Conservation (phyloP, 2,329 filamentous ascomycete species). For the Beauveria australis region DNA sequence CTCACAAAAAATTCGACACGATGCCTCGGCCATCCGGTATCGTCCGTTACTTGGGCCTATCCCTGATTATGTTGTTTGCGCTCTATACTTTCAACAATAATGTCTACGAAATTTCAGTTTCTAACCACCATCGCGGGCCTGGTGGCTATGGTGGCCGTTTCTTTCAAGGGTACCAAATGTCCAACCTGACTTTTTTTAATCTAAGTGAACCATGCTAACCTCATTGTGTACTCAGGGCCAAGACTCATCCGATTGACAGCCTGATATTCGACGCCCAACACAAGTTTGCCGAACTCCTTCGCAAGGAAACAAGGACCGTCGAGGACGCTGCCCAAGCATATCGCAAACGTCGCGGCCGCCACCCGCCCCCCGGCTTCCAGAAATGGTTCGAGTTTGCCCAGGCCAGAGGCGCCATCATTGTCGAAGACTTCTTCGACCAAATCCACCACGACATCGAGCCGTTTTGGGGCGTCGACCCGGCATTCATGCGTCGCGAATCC, state of each 20-base stretch:
- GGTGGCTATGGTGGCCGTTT: slow-evolving; percentile 6
- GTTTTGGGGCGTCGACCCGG: slow-evolving; percentile 46
- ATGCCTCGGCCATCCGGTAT: slow-evolving; percentile 33
- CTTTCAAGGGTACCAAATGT: background rate
- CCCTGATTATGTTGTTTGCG: slow-evolving; percentile 25
- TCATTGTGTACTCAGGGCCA: background rate
- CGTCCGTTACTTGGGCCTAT: slow-evolving; percentile 32
- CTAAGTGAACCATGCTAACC: background rate
- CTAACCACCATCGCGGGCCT: background rate
- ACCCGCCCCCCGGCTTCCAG: slow-evolving; percentile 56
- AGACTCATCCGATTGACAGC: slow-evolving; percentile 42
- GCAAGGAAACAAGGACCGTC: slow-evolving; percentile 41
- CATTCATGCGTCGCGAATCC: slow-evolving; percentile 43
- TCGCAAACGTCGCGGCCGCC: slow-evolving; percentile 47
- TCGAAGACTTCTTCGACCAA: slow-evolving; percentile 58
- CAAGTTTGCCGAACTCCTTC: slow-evolving; percentile 30
- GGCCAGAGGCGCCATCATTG: slow-evolving; percentile 42
- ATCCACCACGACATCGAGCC: slow-evolving; percentile 54
- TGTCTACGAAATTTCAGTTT: slow-evolving; percentile 12
- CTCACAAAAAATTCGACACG: background rate
- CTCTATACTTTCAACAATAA: slow-evolving; percentile 21
- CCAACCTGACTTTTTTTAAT: too few species aligned
- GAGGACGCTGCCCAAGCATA: slow-evolving; percentile 49
- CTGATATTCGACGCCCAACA: slow-evolving; percentile 39
- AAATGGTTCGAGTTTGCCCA: slow-evolving; percentile 51